Evolutionary conservation across 2,329 filamentous ascomycete species (phyloP).

Genomic region (Zymoseptoria crescenta): DNA sequence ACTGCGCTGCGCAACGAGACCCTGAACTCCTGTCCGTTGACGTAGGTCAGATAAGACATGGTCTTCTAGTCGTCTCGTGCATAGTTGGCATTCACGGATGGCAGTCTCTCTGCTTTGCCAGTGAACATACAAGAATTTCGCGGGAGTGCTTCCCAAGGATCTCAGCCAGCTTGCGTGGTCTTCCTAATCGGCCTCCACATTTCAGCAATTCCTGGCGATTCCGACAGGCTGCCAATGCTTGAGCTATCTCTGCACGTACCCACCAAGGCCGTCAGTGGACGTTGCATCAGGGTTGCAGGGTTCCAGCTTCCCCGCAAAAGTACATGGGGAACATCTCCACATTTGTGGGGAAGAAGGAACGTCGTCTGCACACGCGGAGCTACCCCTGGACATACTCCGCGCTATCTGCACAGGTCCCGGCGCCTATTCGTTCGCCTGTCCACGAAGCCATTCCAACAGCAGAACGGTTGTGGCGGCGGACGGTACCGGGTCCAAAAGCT

Average conservation of each 20-base stretch:
- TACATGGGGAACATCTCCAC: not conserved
- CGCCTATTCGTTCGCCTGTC: not conserved
- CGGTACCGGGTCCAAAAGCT: not conserved
- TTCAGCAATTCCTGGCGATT: not conserved
- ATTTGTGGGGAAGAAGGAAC: not conserved
- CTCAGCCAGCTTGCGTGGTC: not conserved
- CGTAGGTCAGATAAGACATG: no score
- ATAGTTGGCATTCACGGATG: no score
- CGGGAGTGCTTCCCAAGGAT: not conserved
- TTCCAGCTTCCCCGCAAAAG: not conserved
- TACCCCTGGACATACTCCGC: not conserved
- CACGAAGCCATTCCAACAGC: not conserved
- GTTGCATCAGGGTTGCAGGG: not conserved
- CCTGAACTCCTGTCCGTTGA: no score
- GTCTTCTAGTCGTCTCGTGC: no score
- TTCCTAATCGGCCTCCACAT: not conserved
- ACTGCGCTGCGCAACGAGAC: no score
- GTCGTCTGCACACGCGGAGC: not conserved
- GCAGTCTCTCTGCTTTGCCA: not conserved
- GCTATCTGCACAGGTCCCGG: no score
- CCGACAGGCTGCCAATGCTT: not conserved
- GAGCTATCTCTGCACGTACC: not conserved
- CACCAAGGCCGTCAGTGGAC: not conserved
- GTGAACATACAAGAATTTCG: not conserved
- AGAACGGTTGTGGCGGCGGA: not conserved